These are phyloP conservation scores for Termitomyces sp. DNA, from an alignment of 768 basidiomycete species.

Conservation along the genomic window DNA sequence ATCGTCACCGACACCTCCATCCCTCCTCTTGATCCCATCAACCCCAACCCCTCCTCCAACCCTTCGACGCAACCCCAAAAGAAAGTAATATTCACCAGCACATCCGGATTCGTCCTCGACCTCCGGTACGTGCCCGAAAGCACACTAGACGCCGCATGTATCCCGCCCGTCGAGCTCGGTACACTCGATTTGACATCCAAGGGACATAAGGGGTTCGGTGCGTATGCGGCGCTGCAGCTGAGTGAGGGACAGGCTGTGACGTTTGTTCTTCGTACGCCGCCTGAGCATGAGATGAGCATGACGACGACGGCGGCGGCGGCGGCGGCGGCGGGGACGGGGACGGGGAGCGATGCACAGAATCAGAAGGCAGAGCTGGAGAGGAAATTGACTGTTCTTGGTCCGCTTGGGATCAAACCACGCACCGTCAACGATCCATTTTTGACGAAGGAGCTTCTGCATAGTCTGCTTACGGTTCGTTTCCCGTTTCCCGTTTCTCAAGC, in stretches of 20 bases:
- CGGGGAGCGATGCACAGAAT: too few relatives aligned
- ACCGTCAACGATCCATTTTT: conserved; percentile 66
- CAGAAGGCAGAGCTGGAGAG: conserved; percentile 12
- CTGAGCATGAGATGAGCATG: conserved; percentile 21
- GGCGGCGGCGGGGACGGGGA: too few relatives aligned
- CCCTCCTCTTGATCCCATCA: not conserved
- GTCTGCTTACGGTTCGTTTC: conserved; percentile 47
- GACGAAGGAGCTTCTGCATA: conserved; percentile 60
- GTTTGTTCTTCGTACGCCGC: conserved; percentile 78
- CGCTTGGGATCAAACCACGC: conserved; percentile 40
- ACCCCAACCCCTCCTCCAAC: too few relatives aligned
- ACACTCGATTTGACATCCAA: conserved; percentile 63
- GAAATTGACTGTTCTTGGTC: not conserved
- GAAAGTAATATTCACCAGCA: conserved; percentile 60
- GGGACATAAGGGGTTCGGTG: conserved; percentile 74
- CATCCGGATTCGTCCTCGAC: conserved; percentile 61
- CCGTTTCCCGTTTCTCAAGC: too few relatives aligned
- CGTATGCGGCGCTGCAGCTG: conserved; percentile 58
- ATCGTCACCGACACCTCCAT: conserved; percentile 46
- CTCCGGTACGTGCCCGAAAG: conserved; percentile 71
- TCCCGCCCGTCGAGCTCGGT: conserved; percentile 56
- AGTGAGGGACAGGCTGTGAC: conserved; percentile 88
- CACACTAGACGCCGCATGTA: conserved; percentile 30
- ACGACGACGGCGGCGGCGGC: too few relatives aligned
- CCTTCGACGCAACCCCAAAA: conserved; percentile 30